These are phyloP conservation scores for Debaryomyces castellii DNA, from an alignment of 805 yeast species.

Conservation along the genomic window DNA sequence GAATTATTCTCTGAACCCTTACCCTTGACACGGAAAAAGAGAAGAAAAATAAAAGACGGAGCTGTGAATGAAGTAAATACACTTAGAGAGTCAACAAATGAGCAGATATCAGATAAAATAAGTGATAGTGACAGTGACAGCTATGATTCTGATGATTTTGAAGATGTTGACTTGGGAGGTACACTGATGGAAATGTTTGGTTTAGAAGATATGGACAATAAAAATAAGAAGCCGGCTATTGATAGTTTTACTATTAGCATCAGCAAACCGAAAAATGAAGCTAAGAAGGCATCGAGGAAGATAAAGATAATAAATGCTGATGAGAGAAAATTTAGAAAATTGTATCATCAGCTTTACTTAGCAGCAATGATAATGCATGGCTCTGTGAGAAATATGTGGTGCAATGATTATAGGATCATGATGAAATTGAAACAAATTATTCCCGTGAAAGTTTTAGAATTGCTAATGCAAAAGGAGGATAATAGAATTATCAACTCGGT, in stretches of 20 bases:
- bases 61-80: background rate
- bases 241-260: slow-evolving; percentile 11
- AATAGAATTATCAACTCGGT: slow-evolving; percentile 28
- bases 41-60: background rate
- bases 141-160: slow-evolving; percentile 26
- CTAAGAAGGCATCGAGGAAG: slow-evolving; percentile 20
- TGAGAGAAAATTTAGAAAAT: slow-evolving; percentile 52
- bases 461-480: slow-evolving; percentile 34
- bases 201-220: background rate
- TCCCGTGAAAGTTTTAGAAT: slow-evolving; percentile 45
- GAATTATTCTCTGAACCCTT: background rate
- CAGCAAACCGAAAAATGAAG: slow-evolving; percentile 16
- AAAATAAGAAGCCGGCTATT: background rate
- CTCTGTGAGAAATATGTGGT: slow-evolving; percentile 69
- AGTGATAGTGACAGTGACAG: slow-evolving; percentile 26
- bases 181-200: background rate
- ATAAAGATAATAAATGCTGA: slow-evolving; percentile 46
- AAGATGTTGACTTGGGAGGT: slow-evolving; percentile 24
- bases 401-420: slow-evolving; percentile 49
- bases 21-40: slow-evolving; percentile 2
- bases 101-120: background rate
- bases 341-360: slow-evolving; percentile 59
- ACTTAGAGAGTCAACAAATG: background rate
- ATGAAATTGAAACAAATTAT: slow-evolving; percentile 42
- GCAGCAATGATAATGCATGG: slow-evolving; percentile 67